These are phyloP conservation scores for Cadophora sp. DNA, from an alignment of 2,329 filamentous ascomycete species.

Conservation along the genomic window DNA sequence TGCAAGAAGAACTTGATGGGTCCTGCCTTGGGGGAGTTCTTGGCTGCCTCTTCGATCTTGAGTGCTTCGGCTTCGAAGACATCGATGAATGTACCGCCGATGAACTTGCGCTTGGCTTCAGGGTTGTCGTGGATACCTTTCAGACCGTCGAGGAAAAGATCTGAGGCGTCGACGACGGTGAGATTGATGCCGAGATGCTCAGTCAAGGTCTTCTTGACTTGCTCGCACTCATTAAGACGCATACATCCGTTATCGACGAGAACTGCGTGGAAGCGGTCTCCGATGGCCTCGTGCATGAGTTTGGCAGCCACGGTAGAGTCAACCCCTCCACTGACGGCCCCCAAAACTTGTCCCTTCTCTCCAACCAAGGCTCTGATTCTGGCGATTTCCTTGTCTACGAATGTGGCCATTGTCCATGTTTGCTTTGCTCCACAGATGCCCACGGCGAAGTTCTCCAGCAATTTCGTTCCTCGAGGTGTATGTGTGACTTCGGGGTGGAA, in stretches of 20 bases:
- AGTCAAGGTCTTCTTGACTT: slow-evolving; percentile 80
- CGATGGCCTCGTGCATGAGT: slow-evolving; percentile 87
- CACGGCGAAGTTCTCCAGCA: slow-evolving; percentile 85
- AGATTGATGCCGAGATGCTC: slow-evolving; percentile 88
- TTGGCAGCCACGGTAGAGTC: slow-evolving; percentile 83
- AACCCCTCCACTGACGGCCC: slow-evolving; percentile 82
- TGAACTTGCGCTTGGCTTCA: slow-evolving; percentile 90
- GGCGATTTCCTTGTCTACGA: slow-evolving; percentile 79
- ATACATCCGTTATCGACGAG: slow-evolving; percentile 87
- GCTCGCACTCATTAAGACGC: slow-evolving; percentile 81
- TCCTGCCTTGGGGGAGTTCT: slow-evolving; percentile 70
- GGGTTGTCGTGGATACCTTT: slow-evolving; percentile 77
- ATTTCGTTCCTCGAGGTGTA: slow-evolving; percentile 70
- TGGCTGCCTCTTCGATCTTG: slow-evolving; percentile 74
- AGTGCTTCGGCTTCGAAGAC: slow-evolving; percentile 83
- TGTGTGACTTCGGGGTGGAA: slow-evolving; percentile 76
- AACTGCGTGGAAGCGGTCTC: slow-evolving; percentile 79
- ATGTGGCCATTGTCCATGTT: slow-evolving; percentile 87
- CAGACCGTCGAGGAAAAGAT: slow-evolving; percentile 79
- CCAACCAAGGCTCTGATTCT: slow-evolving; percentile 86
- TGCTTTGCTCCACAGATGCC: slow-evolving; percentile 78
- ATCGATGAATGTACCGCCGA: slow-evolving; percentile 80
- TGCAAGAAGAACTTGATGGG: slow-evolving; percentile 88
- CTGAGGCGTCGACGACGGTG: slow-evolving; percentile 80
- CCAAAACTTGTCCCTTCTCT: slow-evolving; percentile 79